Evolutionary conservation across 2,329 filamentous ascomycete genomes (phyloP), one percentile per base, ranked within the genome.

Genomic region (Sporothrix pallida): DNA sequence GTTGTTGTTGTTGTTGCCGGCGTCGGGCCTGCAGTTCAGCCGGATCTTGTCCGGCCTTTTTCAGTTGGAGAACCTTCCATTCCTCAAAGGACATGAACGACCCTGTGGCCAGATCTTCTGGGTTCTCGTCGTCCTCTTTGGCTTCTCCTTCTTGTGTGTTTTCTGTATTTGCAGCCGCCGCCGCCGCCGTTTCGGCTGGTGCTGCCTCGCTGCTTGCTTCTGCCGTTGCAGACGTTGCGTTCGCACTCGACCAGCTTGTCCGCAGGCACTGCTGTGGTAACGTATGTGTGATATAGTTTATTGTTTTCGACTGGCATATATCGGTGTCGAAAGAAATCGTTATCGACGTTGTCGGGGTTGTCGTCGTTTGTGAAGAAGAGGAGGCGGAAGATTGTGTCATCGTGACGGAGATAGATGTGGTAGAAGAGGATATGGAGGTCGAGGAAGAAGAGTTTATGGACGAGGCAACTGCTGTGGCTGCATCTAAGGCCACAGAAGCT

Each of bases 1-100:
- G 44, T 46, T 88, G 82, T 84, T 71, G 54, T 2, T 58, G 44
- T 46, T 88, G 82, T 84, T 85, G 81, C 79, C 86, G 77, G 86
- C 89, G 80, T 84, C 92, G 80, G 87, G 87, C 82, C 87, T 90
- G 82, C 87, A 93, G 77, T 83, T 92, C 79, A 85, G 94, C 81
- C 6, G 85, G 84, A 72, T 89, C 87, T 79, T 98, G 95, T 13
- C 94, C 95, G 3, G 90, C 91, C 80, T 94, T 93, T 70, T 91
- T 93, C 20, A 98, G 84, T 83, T 97, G 97, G 85, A 95, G 92
- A 79, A 92, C 93, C 83, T 97, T 98, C 96, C 96, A 99, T 79
- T 98, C 95, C 80, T 98, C 96, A 78, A 99, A 99, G 0, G 96
- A 98, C 78, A 98, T 90, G 81, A 98, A 98, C 7, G 94, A 91